Base-by-base conservation (phyloP, 2,329 filamentous ascomycete species). In the Ophiosphaerella narmari region DNA sequence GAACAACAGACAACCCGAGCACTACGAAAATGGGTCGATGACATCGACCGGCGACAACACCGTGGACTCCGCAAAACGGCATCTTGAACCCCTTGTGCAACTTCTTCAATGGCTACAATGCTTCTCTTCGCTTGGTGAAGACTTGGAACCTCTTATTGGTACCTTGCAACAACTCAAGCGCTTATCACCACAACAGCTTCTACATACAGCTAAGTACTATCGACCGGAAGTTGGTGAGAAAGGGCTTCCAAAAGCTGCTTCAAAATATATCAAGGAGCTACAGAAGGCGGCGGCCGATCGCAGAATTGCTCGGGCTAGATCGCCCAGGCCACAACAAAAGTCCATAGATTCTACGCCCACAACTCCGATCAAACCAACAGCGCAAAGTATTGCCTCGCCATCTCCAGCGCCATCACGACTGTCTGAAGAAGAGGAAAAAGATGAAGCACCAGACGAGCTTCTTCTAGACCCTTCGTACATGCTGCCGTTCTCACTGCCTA, bases 101-200 rank as follows among this genome's bases (percentile, higher is more conserved):
- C 80, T 99, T 2, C 79, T 99, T 5, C 94, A 99, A 74, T 99
- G 94, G 94, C 79, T 99, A 32, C 94, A 99, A 71, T 97, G 92
- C 73, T 97, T 97, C 74, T 97, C 94, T 1, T 96, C 91, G 0
- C 82, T 97, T 4, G 91, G 86, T 5, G 91, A 97, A 66, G 92
- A 97, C 67, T 78, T 94, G 33, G 91, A 96, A 67, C 90, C 91
- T 2, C 81, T 99, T 13, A 86, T 96, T 26, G 90, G 86, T 13
- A 99, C 94, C 0, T 77, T 97, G 18, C 88, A 96, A 66, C 94
- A 97, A 71, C 80, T 99, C 35, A 91, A 91, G 57, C 82, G 87
- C 35, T 79, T 99, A 40, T 91, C 86, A 23, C 89, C 91, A 0
- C 89, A 91, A 67, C 94, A 99, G 71, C 81, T 99, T 36, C 86